Base-by-base conservation (phyloP, 2,329 filamentous ascomycete genomes). In the Fusarium goolgardi region DNA sequence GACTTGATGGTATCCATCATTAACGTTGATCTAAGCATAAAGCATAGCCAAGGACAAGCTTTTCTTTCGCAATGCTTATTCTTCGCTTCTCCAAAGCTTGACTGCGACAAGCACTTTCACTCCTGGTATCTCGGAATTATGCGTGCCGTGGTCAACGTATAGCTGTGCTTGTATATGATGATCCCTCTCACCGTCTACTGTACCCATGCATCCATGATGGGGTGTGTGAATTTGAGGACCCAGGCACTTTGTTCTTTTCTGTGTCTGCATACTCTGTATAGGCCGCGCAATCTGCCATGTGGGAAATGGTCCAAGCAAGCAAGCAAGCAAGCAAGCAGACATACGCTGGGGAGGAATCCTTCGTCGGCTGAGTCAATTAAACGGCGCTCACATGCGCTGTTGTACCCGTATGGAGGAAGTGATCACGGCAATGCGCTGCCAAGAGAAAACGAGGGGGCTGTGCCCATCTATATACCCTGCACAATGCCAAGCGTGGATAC, bases 401-500 rank as follows among this genome's bases (percentile, higher is more conserved):
- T 4, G 13, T 15, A 16, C 16, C 10, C 10, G 6, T 15, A 27
- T 21, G 27, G n/a, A 21, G 47, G 47, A 51, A 40, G 6, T 21
- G 32, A 51, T 51, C 47, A 51, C 23, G 47, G 40, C 21, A 37
- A 32, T 35, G 31, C 25, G 45, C 18, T 41, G 61, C 61, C 61
- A 65, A 64, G 67, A 54, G 23, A 44, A 50, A 15, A 41, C n/a
- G 37, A 52, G 52, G 59, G 67, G 67, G 66, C 67, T 67, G 52
- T 65, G 52, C 59, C 55, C 21, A 52, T 56, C 49, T 49, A 56
- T 37, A 16, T 34, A 18, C 40, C 52, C 55, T 70, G 51, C 65
- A 34, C 8, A 70, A 60, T 70, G 67, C 67, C 67, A 70, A 70
- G 67, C 40, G 56, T 62, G 65, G 60, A 40, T 34, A 61, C 37